Base-by-base conservation (phyloP, 345 rosid species). In the Schrenkiella parvula region DNA sequence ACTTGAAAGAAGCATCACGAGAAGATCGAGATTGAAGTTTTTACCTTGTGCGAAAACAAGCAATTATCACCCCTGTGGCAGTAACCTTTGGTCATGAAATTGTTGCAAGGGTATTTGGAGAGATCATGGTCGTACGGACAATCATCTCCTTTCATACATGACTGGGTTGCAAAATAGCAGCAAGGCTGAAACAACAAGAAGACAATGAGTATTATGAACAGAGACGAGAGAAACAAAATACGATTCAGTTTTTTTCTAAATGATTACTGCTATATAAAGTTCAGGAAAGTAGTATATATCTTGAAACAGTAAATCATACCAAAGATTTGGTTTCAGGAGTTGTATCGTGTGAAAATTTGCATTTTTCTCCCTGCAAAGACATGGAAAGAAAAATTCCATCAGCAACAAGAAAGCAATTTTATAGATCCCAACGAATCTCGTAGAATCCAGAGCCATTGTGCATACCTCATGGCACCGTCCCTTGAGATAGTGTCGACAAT, bases 51-150 rank as follows among this genome's bases (percentile, higher is more conserved):
- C 11, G 93, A 95, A 78, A 91, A 91, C 87, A 88, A 73, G 73
- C 96, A 95, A 51, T 32, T 70, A 68, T 84, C 78, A 31, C 96
- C 95, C 79, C 97, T 84, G 79, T 62, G 67, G 82, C 99, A 95
- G 78, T 47, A 79, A 69, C 96, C 92, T 28, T 77, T 83, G 47
- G 85, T 66, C 4, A 18, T 53, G 57, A 76, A 86, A 70, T 82
- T 91, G 42, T 26, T 71, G 80, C 95, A 95, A 37, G 93, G 88
- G 76, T 95, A 91, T 72, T 88, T 95, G 73, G 85, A 84, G 58
- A 95, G 97, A 39, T 87, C 79, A 68, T 95, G 99, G 71, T 95
- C 99, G 80, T 80, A 89, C 38, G 95, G 97, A 78, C 97, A 95
- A 39, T 85, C 81, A 15, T 88, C 93, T 64, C 95, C 97, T 82